phyloP scores from a whole-genome alignment of 805 yeast genomes.

The Yarrowia porcina region DNA sequence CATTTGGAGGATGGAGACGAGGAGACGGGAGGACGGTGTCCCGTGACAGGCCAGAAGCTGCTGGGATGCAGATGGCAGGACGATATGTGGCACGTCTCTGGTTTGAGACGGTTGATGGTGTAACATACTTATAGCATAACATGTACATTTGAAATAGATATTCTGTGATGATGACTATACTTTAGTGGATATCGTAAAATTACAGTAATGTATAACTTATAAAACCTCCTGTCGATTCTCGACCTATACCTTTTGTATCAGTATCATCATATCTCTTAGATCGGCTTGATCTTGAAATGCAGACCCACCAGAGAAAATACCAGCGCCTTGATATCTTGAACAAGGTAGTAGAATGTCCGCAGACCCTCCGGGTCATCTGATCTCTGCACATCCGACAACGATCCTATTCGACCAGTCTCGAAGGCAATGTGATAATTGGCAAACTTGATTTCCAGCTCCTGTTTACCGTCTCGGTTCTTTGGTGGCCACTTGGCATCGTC shows the following conservation, averaged over 20 bases:
- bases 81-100: slow-evolving; percentile 69
- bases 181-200: background rate
- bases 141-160: background rate
- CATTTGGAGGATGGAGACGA: slow-evolving; percentile 51
- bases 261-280: background rate
- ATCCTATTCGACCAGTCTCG: slow-evolving; percentile 43
- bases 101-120: slow-evolving; percentile 70
- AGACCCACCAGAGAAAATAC: slow-evolving; percentile 44
- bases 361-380: slow-evolving; percentile 47
- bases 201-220: slow-evolving; percentile 4
- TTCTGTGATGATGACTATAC: background rate
- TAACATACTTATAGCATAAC: slow-evolving; percentile 34
- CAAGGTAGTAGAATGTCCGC: slow-evolving; percentile 44
- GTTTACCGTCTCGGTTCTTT: slow-evolving; percentile 43
- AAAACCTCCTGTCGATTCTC: background rate
- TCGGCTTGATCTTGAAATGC: slow-evolving; percentile 42
- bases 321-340: slow-evolving; percentile 46
- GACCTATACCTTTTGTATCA: background rate
- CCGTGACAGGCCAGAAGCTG: slow-evolving; percentile 69
- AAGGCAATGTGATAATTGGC: slow-evolving; percentile 41
- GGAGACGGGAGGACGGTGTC: slow-evolving; percentile 68
- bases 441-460: slow-evolving; percentile 42
- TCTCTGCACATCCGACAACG: slow-evolving; percentile 41
- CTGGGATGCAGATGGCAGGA: slow-evolving; percentile 66
- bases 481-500: slow-evolving; percentile 45